Evolutionary conservation across 1,139 yeast genomes (phyloP), one percentile per base, ranked within the genome.

Genomic region (Zygoascus sp.): DNA sequence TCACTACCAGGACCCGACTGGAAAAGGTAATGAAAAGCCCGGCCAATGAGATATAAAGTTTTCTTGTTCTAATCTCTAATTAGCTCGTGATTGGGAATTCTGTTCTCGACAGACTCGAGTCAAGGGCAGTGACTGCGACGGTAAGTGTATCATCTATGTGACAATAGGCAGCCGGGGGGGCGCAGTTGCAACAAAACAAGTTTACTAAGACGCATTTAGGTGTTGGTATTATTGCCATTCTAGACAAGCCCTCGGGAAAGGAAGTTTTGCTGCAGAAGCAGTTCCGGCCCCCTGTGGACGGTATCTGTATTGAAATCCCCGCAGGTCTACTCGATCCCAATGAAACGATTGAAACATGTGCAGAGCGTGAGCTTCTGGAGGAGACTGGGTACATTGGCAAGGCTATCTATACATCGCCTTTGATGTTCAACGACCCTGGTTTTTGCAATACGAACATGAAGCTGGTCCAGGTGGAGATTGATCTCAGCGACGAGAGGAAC

Each of bases 251-350:
- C 1, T 60, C 66, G 2, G 73, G 74, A 25, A 75, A 81, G 5
- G 79, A 80, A 56, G 69, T 90, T 36, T 76, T 90, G 2, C 70
- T 90, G 27, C 92, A 87, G 58, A 86, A 85, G 62, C 97, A 90
- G 63, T 90, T 84, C 67, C 75, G 98, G 48, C 96, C 97, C 1
- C 97, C 98, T 1, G 84, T 85, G 8, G 82, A 77, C 48, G 89
- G 88, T 21, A 88, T 90, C 2, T 84, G 92, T 60, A 80, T 92
- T 53, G 98, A 92, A 64, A 75, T 90, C 58, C 98, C 98, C 0
- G 98, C 98, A 0, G 98, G 98, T 0, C 71, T 92, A 51, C 76
- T 92, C 40, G 98, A 92, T 63, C 88, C 94, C 1, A 75, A 79
- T 45, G 98, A 92, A 62, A 64, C 83, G 1, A 68, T 88, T 34